Evolutionary conservation across 176 grass and related monocot species (phyloP).

Genomic region (Aegilops sharonensis): DNA sequence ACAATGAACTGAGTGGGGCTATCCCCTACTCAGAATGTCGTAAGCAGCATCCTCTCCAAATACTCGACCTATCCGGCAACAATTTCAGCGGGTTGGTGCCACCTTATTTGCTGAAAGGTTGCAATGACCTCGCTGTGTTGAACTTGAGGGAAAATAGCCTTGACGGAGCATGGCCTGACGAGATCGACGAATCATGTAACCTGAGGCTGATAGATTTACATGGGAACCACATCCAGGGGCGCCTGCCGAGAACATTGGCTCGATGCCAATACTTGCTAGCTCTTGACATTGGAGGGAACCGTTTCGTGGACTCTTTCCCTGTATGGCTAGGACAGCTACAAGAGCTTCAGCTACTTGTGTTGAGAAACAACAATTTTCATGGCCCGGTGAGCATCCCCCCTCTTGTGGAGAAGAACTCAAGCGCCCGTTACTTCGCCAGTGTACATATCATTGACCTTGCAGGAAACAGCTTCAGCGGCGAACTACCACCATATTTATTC

Average conservation of each 20-base stretch:
- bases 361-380: conserved; percentile 25
- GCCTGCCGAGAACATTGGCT: conserved; percentile 11
- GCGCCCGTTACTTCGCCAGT: background rate
- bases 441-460: conserved; percentile 33
- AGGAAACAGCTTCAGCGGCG: conserved; percentile 15
- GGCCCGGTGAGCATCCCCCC: background rate
- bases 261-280: background rate
- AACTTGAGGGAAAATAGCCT: conserved; percentile 15
- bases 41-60: fast-evolving
- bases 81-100: conserved; percentile 12
- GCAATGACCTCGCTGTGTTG: background rate
- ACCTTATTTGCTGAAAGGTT: background rate
- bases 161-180: conserved; percentile 4
- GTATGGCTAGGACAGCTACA: background rate
- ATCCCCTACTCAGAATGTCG: background rate
- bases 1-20: conserved; percentile 7
- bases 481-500: conserved; percentile 6
- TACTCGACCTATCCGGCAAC: conserved; percentile 15
- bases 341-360: background rate
- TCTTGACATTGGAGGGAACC: conserved; percentile 21
- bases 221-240: conserved; percentile 8
- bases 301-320: background rate
- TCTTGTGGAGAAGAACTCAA: background rate
- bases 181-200: background rate
- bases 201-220: background rate